phyloP scores from a whole-genome alignment of 805 yeast species.

The Saturnispora silvae region DNA sequence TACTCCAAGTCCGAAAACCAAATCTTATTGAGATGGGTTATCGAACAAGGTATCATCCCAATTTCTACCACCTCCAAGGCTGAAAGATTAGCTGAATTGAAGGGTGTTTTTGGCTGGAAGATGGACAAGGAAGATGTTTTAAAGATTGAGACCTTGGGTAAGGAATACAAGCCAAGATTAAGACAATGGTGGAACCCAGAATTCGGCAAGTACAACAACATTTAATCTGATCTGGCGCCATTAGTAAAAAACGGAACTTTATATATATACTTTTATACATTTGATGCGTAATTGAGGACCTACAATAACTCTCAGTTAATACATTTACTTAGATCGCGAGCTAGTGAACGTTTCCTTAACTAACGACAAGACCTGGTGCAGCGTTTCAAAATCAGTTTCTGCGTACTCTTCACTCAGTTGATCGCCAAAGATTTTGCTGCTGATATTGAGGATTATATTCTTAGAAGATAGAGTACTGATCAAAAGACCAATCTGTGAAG shows the following conservation, averaged over 20 bases:
- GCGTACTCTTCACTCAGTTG: conserved; percentile 21
- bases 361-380: conserved; percentile 30
- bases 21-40: conserved; percentile 35
- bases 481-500: conserved; percentile 39
- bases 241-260: background rate
- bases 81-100: conserved; percentile 29
- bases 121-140: conserved; percentile 23
- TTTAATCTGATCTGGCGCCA: conserved; percentile 2
- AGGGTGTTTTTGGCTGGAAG: conserved; percentile 28
- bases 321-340: too few relatives aligned
- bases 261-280: background rate
- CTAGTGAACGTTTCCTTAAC: conserved; percentile 12
- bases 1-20: conserved; percentile 31
- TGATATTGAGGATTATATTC: conserved; percentile 34
- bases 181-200: conserved; percentile 27
- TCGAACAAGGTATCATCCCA: conserved; percentile 34
- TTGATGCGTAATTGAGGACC: too few relatives aligned
- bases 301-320: too few relatives aligned
- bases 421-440: conserved; percentile 33
- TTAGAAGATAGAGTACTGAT: conserved; percentile 27
- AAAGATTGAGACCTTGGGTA: conserved; percentile 19
- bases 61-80: conserved; percentile 36
- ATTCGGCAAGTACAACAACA: conserved; percentile 16
- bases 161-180: conserved; percentile 15
- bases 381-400: conserved; percentile 31